Evolutionary conservation across 805 yeast species (phyloP).

Genomic region (Saturnispora sekii): DNA sequence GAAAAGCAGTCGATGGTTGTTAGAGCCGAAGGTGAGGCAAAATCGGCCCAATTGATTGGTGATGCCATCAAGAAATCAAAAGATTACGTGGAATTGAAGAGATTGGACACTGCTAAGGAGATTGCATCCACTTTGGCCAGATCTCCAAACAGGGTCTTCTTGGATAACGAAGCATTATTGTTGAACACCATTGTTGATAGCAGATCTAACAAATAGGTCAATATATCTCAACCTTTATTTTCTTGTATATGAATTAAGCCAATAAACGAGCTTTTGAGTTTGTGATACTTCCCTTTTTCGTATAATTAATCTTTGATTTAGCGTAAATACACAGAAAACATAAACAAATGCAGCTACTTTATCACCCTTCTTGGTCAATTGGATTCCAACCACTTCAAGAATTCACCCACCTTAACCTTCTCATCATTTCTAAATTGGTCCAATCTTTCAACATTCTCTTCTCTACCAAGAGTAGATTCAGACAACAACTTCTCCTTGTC

Average conservation of each 20-base stretch:
- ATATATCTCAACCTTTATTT: background rate
- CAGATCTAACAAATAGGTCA: constrained; percentile 33
- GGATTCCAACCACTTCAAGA: constrained; percentile 63
- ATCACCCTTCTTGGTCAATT: constrained; percentile 18
- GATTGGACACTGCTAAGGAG: constrained; percentile 95
- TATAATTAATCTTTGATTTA: background rate
- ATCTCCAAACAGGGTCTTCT: constrained; percentile 85
- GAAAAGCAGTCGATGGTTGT: constrained; percentile 97
- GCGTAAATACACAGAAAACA: background rate
- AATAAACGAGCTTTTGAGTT: background rate
- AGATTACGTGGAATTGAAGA: constrained; percentile 93
- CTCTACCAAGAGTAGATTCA: constrained; percentile 79
- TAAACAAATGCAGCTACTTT: background rate
- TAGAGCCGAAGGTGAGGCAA: constrained; percentile 97
- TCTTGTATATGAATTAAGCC: background rate
- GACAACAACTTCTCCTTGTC: constrained; percentile 60
- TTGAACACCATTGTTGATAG: constrained; percentile 80
- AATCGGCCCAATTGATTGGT: constrained; percentile 96
- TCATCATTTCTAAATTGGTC: constrained; percentile 72
- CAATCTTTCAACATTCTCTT: constrained; percentile 64
- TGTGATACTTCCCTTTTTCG: background rate
- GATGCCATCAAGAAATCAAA: constrained; percentile 95
- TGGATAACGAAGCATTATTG: constrained; percentile 87
- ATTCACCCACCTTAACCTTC: constrained; percentile 52
- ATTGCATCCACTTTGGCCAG: constrained; percentile 77